These are phyloP conservation scores for Cystobasidiaceae sp. DNA, from an alignment of 1,284 basidiomycete species.

Conservation along the genomic window DNA sequence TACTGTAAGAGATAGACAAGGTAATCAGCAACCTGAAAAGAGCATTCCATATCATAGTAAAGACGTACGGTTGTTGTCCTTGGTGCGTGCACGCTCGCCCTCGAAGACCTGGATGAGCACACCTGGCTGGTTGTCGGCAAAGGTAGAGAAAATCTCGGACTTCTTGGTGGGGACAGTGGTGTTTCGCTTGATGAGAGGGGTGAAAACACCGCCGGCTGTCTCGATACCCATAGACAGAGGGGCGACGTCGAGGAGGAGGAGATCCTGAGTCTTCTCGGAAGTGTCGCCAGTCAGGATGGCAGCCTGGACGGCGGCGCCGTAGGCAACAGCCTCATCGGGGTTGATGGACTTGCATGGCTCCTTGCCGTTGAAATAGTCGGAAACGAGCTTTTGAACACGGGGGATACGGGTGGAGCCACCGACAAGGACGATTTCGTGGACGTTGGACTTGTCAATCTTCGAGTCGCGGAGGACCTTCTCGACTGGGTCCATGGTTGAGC, in stretches of 20 bases:
- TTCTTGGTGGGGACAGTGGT: slow-evolving; percentile 98
- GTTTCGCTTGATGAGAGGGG: slow-evolving; percentile 93
- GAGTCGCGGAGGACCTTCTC: slow-evolving; percentile 98
- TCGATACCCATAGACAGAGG: slow-evolving; percentile 94
- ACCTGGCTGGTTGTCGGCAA: slow-evolving; percentile 92
- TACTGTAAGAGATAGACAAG: too few relatives aligned
- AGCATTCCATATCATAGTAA: too few relatives aligned
- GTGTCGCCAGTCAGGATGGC: slow-evolving; percentile 82
- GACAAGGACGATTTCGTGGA: slow-evolving; percentile 95
- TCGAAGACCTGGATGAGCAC: slow-evolving; percentile 98
- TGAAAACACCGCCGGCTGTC: slow-evolving; percentile 97
- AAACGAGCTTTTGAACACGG: slow-evolving; percentile 94
- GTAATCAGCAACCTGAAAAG: too few relatives aligned
- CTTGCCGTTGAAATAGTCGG: slow-evolving; percentile 87
- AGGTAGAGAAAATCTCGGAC: slow-evolving; percentile 95
- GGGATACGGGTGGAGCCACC: slow-evolving; percentile 99
- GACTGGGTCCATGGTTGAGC: slow-evolving; percentile 91
- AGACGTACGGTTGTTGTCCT: slow-evolving; percentile 99
- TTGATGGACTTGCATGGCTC: slow-evolving; percentile 67
- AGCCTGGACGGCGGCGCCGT: slow-evolving; percentile 98
- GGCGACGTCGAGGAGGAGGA: slow-evolving; percentile 93
- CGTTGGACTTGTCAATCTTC: slow-evolving; percentile 92
- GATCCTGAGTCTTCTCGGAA: slow-evolving; percentile 85
- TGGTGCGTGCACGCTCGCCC: slow-evolving; percentile 97
- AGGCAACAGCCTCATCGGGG: slow-evolving; percentile 98